These are phyloP conservation scores for Kwoniella europaea DNA, from an alignment of 768 basidiomycete species.

Conservation along the genomic window DNA sequence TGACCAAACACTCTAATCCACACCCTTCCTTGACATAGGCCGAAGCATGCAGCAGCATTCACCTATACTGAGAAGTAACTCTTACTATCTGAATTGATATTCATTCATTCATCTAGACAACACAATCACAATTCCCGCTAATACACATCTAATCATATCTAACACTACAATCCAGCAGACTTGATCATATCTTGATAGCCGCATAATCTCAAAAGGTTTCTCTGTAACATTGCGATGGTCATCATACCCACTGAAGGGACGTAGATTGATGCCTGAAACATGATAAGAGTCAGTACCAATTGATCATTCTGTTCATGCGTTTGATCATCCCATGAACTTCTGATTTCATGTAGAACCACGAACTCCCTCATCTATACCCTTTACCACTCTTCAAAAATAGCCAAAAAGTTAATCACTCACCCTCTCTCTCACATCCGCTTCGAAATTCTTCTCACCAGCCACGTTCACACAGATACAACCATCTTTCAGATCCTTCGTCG, in stretches of 20 bases:
- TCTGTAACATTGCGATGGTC: slow-evolving; percentile 94
- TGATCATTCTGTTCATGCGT: not conserved
- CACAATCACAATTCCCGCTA: not conserved
- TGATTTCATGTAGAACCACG: not conserved
- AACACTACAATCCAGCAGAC: slow-evolving; percentile 9
- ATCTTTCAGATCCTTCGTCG: slow-evolving; percentile 86
- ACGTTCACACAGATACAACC: slow-evolving; percentile 94
- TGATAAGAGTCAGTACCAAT: not conserved
- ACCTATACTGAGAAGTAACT: too few relatives aligned
- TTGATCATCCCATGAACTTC: not conserved
- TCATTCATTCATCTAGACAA: too few relatives aligned
- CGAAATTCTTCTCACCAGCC: slow-evolving; percentile 94
- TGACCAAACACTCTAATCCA: not conserved
- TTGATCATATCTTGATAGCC: slow-evolving; percentile 53
- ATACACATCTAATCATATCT: not conserved
- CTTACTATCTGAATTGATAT: too few relatives aligned
- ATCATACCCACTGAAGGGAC: slow-evolving; percentile 97
- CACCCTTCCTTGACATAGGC: not conserved
- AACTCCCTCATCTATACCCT: not conserved
- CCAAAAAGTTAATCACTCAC: slow-evolving; percentile 60
- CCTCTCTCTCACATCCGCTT: slow-evolving; percentile 87
- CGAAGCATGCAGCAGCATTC: too few relatives aligned
- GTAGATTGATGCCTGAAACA: slow-evolving; percentile 83
- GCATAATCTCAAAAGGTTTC: slow-evolving; percentile 70
- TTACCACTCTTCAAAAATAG: not conserved